Percentiles rank a stretch among this genome's conserved stretches.
Conservation (phyloP, 441 rosid genomes). For the Adansonia rubrostipa region DNA sequence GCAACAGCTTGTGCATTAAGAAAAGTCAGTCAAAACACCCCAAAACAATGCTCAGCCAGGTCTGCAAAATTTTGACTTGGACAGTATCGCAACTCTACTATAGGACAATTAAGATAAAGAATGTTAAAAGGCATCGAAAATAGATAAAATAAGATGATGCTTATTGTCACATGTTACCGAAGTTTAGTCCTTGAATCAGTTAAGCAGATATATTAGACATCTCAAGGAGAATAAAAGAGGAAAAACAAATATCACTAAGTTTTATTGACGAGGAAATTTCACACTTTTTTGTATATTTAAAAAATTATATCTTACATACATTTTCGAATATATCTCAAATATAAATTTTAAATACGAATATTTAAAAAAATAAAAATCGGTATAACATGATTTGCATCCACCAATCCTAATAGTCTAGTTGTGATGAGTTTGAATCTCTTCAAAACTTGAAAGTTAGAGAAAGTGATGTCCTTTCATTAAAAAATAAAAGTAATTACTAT, state of each 20-base stretch:
- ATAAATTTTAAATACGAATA: too few relatives aligned
- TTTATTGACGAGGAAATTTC: conserved; percentile 51
- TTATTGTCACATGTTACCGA: conserved; percentile 15
- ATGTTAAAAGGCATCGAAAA: conserved; percentile 5
- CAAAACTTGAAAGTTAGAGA: conserved; percentile 40
- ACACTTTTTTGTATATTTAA: conserved; percentile 5
- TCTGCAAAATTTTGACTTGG: background rate
- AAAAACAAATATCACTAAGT: conserved; percentile 22
- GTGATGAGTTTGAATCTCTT: conserved; percentile 44
- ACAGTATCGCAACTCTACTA: conserved; percentile 25
- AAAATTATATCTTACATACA: too few relatives aligned
- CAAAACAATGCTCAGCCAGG: background rate
- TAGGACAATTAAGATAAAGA: conserved; percentile 38
- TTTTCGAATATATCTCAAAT: conserved; percentile 29
- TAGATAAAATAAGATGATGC: conserved; percentile 24
- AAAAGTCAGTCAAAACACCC: background rate
- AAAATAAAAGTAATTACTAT: conserved; percentile 36
- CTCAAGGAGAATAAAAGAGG: conserved; percentile 16
- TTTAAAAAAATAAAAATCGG: too few relatives aligned
- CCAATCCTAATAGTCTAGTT: conserved; percentile 39
- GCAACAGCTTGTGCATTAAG: background rate
- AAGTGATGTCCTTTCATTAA: conserved; percentile 43
- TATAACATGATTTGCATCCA: too few relatives aligned
- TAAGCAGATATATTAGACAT: conserved; percentile 24
- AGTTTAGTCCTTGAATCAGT: conserved; percentile 32